Evolutionary conservation across 1,284 basidiomycete genomes (phyloP).

Genomic region (Leccinum pachyderme): DNA sequence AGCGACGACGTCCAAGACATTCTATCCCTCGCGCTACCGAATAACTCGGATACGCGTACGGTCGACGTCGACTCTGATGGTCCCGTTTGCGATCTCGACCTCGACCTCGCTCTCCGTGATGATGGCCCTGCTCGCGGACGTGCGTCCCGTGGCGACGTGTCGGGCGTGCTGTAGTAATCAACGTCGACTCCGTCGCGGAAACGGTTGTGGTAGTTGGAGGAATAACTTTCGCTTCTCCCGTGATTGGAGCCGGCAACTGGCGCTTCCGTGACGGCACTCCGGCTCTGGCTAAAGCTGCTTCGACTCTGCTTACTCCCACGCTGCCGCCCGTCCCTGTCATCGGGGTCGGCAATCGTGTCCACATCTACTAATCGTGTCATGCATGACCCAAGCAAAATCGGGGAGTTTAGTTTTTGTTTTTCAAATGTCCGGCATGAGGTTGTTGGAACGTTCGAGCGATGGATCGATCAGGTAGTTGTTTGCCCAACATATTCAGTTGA

Average conservation of each 20-base stretch:
- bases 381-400: neutral
- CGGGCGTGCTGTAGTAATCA: conserved; percentile 28
- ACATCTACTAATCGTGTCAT: neutral
- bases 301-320: neutral
- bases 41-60: conserved; percentile 9
- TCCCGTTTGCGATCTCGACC: neutral
- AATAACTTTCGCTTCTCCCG: neutral
- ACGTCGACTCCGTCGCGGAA: conserved; percentile 1
- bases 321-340: neutral
- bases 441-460: neutral
- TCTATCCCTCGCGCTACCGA: neutral
- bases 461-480: neutral
- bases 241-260: neutral
- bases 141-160: conserved; percentile 18
- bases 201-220: neutral
- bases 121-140: neutral
- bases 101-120: neutral
- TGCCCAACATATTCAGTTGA: neutral
- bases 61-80: neutral
- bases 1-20: conserved; percentile 10
- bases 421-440: neutral
- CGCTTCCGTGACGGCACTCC: neutral
- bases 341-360: neutral
- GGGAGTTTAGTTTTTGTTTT: neutral
- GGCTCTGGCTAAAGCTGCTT: neutral